Evolutionary conservation across 345 rosid genomes (phyloP).

Genomic region (Trapa incisa): DNA sequence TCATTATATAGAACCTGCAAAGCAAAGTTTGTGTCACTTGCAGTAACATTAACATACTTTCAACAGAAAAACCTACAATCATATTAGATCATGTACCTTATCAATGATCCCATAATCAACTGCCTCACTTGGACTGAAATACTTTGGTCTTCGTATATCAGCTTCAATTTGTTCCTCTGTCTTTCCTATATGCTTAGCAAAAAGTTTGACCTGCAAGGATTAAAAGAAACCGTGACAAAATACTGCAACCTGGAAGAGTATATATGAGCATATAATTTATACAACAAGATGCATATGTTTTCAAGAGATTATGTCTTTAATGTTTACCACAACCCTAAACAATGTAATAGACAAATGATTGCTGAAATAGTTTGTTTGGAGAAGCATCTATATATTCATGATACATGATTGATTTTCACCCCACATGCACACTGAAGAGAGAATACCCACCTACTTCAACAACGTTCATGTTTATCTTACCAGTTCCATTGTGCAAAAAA

Average conservation of each 20-base stretch:
- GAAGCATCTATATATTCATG: background rate
- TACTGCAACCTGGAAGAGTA: background rate
- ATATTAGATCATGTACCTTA: slow-evolving; percentile 31
- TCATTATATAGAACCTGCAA: slow-evolving; percentile 71
- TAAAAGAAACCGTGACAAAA: background rate
- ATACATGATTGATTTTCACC: background rate
- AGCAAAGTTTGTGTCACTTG: background rate
- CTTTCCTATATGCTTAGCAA: slow-evolving; percentile 60
- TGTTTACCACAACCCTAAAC: background rate
- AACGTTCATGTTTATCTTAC: too few species aligned
- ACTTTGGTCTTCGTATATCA: slow-evolving; percentile 76
- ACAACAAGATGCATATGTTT: too few species aligned
- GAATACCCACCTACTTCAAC: background rate
- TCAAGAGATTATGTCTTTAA: background rate
- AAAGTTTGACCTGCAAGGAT: slow-evolving; percentile 48
- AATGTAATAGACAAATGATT: background rate
- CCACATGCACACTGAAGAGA: background rate
- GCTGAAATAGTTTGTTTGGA: background rate
- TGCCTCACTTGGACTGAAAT: slow-evolving; percentile 59
- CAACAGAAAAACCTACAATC: background rate
- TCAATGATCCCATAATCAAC: slow-evolving; percentile 92
- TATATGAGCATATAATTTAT: too few species aligned
- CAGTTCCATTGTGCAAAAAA: background rate
- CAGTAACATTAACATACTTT: slow-evolving; percentile 3
- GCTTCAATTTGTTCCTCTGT: slow-evolving; percentile 72